Evolutionary conservation across 345 rosid genomes (phyloP).

Genomic region (Euphorbia tirucalli): DNA sequence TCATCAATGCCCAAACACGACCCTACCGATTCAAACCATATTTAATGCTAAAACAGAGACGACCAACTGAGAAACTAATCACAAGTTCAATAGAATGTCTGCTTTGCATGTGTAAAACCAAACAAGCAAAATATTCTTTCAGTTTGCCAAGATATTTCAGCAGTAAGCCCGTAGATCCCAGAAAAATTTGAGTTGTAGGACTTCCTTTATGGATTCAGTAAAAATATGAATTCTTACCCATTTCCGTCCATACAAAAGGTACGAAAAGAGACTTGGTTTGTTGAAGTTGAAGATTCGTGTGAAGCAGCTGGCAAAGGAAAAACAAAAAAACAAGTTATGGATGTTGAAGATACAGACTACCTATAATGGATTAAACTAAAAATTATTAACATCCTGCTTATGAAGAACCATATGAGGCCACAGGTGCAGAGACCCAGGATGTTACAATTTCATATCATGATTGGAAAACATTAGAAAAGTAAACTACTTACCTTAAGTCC

Average conservation of each 20-base stretch:
- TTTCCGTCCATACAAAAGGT: conserved; percentile 59
- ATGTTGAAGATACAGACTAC: not conserved
- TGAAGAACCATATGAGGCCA: not conserved
- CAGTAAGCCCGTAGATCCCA: too few relatives aligned
- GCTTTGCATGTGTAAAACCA: too few relatives aligned
- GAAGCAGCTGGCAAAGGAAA: conserved; percentile 52
- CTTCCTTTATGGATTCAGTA: not conserved
- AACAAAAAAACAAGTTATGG: not conserved
- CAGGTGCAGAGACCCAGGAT: not conserved
- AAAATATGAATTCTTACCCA: conserved; percentile 58
- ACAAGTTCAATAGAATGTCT: not conserved
- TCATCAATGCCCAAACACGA: too few relatives aligned
- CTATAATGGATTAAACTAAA: not conserved
- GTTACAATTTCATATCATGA: not conserved
- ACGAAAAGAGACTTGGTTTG: conserved; percentile 51
- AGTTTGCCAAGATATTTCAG: too few relatives aligned
- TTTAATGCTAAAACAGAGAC: too few relatives aligned
- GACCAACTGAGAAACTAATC: not conserved
- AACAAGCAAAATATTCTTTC: too few relatives aligned
- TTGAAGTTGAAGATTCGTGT: conserved; percentile 83
- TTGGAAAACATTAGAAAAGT: conserved; percentile 8
- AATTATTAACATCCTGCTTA: not conserved
- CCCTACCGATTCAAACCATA: too few relatives aligned
- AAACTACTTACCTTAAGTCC: conserved; percentile 73
- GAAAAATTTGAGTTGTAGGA: too few relatives aligned